Evolutionary conservation across 1,284 basidiomycete species (phyloP).

Genomic region (Rhodotorula sp.): DNA sequence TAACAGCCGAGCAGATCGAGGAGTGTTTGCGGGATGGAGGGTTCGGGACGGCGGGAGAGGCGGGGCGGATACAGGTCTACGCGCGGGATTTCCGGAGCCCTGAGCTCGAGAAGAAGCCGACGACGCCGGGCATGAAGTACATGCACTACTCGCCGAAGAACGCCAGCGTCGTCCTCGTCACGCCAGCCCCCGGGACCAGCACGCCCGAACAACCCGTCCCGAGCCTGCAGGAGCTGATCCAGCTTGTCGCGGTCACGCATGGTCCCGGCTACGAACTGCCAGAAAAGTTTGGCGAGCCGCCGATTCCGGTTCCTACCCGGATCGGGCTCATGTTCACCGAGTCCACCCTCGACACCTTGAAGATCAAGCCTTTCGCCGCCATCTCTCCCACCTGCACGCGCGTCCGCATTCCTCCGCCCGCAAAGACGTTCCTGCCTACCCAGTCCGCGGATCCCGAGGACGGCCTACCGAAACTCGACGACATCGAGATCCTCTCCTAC

Average conservation of each 20-base stretch:
- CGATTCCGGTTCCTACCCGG: background rate
- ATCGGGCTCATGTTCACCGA: conserved; percentile 42
- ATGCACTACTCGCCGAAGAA: conserved; percentile 90
- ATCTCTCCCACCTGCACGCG: background rate
- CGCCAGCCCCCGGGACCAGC: background rate
- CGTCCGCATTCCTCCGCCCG: conserved; percentile 15
- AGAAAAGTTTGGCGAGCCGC: too few species aligned
- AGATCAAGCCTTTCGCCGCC: conserved; percentile 1
- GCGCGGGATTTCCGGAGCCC: conserved; percentile 68
- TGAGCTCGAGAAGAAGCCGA: conserved; percentile 61
- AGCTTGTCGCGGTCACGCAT: conserved; percentile 17
- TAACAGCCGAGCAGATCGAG: conserved; percentile 85
- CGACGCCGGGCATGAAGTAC: conserved; percentile 99
- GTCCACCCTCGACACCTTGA: conserved; percentile 16
- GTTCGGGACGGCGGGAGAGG: conserved; percentile 31
- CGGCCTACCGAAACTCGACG: conserved; percentile 13
- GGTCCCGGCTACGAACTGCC: background rate
- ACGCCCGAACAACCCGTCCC: conserved; percentile 3
- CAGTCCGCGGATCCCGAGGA: conserved; percentile 45
- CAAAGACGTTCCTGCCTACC: background rate
- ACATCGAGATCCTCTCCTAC: conserved; percentile 44
- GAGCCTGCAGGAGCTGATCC: conserved; percentile 24
- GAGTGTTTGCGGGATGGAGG: conserved; percentile 55
- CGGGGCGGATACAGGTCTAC: conserved; percentile 59
- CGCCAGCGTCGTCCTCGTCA: conserved; percentile 72